phyloP scores from a whole-genome alignment of 139 green algal genomes.

The Chlamydomonas schloesseri region DNA sequence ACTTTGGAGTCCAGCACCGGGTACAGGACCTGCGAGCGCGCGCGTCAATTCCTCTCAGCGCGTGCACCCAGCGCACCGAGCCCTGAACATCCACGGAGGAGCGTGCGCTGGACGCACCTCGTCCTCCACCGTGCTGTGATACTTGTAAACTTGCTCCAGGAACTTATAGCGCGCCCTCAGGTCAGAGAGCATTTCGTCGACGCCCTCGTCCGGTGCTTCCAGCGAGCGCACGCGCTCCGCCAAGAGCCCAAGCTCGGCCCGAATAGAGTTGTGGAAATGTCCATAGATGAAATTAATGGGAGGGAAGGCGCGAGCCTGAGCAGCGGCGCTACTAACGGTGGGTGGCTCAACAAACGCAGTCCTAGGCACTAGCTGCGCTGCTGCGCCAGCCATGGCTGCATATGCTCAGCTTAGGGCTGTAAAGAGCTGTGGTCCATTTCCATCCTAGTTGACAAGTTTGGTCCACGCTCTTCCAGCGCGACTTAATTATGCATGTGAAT shows the following conservation, averaged over 20 bases:
- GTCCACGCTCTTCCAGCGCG: too few relatives aligned
- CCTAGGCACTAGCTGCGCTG: neutral
- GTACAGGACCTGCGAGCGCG: conserved; percentile 87
- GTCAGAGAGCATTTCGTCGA: conserved; percentile 53
- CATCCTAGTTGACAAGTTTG: too few relatives aligned
- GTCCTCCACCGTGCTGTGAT: conserved; percentile 93
- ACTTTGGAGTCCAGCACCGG: conserved; percentile 90
- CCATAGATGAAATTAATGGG: conserved; percentile 88
- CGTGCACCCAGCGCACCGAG: too few relatives aligned
- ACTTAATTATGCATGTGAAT: too few relatives aligned
- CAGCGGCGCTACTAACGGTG: too few relatives aligned
- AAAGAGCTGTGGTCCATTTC: too few relatives aligned
- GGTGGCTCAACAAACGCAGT: neutral
- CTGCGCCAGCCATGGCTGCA: conserved; percentile 15
- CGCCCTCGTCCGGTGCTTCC: conserved; percentile 36
- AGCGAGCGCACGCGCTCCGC: conserved; percentile 60
- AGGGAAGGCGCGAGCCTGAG: conserved; percentile 7
- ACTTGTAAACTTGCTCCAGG: conserved; percentile 91
- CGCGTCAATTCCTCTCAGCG: neutral
- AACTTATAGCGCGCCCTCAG: conserved; percentile 83
- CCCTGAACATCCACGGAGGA: too few relatives aligned
- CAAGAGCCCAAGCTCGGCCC: conserved; percentile 78
- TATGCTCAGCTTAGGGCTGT: too few relatives aligned
- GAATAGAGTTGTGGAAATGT: conserved; percentile 89
- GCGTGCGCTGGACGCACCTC: conserved; percentile 73